These are phyloP conservation scores for Iberis pinnata DNA, from an alignment of 345 rosid genomes.

Conservation along the genomic window DNA sequence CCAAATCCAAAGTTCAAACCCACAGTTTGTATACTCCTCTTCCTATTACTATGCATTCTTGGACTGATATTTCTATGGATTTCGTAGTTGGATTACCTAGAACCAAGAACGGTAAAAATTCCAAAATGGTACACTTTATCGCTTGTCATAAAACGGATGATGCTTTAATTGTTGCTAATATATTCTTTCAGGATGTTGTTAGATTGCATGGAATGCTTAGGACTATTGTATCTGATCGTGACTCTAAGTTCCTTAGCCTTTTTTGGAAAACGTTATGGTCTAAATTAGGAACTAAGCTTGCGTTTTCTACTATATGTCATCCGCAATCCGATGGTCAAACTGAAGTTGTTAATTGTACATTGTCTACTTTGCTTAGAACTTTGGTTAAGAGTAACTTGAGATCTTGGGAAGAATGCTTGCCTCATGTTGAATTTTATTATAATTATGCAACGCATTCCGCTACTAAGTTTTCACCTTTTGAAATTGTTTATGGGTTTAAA, in stretches of 20 bases:
- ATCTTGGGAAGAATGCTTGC: neutral
- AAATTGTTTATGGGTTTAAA: neutral
- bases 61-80: neutral
- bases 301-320: neutral
- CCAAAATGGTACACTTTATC: neutral
- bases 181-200: neutral
- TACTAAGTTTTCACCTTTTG: neutral
- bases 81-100: neutral
- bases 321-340: neutral
- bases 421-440: neutral
- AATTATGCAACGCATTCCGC: neutral
- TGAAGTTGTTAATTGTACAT: neutral
- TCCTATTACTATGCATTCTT: neutral
- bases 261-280: neutral
- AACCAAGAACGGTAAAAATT: neutral
- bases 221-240: neutral
- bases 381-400: neutral
- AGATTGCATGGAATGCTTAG: neutral
- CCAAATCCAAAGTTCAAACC: neutral
- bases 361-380: neutral
- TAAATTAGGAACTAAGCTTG: neutral
- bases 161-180: neutral
- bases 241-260: neutral
- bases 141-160: neutral
- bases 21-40: neutral